Conservation (phyloP, 352 stramenopile species). For the Blastocystis sp. region DNA sequence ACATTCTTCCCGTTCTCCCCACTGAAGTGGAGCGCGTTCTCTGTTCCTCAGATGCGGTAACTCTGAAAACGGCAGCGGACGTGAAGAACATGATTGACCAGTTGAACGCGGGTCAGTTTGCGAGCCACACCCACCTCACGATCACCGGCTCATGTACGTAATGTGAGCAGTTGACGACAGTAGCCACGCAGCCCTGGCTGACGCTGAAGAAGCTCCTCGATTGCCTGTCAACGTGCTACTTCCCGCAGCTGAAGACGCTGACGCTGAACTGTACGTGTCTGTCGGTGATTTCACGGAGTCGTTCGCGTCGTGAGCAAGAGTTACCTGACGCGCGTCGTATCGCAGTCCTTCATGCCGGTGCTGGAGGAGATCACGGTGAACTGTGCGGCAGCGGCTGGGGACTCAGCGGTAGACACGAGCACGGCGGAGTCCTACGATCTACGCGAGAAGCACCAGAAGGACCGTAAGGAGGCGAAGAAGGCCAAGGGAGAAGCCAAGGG, state of each 20-base stretch:
- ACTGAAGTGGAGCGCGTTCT: not conserved
- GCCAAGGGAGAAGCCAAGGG: no score
- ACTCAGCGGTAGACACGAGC: not conserved
- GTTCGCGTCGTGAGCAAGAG: not conserved
- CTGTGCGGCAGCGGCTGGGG: not conserved
- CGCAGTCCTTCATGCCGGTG: not conserved
- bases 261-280: not conserved
- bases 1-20: slow-evolving; percentile 36
- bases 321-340: not conserved
- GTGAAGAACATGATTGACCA: not conserved
- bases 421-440: not conserved
- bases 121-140: not conserved
- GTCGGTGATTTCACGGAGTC: not conserved
- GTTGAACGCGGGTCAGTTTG: not conserved
- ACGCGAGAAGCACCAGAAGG: not conserved
- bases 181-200: not conserved
- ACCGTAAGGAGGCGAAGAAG: not conserved
- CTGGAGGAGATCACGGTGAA: not conserved
- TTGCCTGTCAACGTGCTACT: no score
- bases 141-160: no score
- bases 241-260: not conserved
- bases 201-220: no score
- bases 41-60: not conserved
- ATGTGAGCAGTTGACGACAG: no score
- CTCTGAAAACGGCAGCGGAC: not conserved